Percentiles rank a stretch among this genome's conserved stretches.
Conservation (phyloP, 179 eudicot genomes). For the Gypsophila paniculata region DNA sequence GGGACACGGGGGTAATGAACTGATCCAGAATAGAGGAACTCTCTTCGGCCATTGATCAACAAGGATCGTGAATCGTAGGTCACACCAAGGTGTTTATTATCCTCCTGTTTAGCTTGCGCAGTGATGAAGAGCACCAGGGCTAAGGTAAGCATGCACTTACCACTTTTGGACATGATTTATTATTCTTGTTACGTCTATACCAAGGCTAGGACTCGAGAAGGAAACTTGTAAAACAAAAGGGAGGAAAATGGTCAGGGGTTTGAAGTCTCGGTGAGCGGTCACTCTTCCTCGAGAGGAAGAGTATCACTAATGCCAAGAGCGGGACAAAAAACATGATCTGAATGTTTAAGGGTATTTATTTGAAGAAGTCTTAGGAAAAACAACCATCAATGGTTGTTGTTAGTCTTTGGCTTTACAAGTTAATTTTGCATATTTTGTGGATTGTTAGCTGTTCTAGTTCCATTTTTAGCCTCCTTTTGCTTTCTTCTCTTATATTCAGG, state of each 20-base stretch:
- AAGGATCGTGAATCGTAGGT: conserved; percentile 62
- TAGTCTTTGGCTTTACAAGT: background rate
- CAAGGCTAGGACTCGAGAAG: background rate
- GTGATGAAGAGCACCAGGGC: conserved; percentile 22
- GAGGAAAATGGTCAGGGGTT: conserved; percentile 3
- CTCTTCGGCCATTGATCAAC: conserved; percentile 53
- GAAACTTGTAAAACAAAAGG: background rate
- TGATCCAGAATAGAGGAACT: conserved; percentile 65
- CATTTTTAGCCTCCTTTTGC: background rate
- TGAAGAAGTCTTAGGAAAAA: background rate
- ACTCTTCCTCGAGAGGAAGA: conserved; percentile 18
- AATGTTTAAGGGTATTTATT: conserved; percentile 1
- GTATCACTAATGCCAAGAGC: background rate
- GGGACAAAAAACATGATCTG: conserved; percentile 4
- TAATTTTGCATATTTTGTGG: background rate
- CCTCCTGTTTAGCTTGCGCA: conserved; percentile 17
- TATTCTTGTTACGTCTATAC: background rate
- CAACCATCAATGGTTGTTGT: conserved; percentile 8
- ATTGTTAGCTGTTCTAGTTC: background rate
- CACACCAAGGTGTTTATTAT: conserved; percentile 23
- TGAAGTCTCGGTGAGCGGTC: conserved; percentile 6
- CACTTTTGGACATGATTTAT: conserved; percentile 17
- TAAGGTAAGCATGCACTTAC: conserved; percentile 13
- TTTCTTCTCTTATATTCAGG: background rate
- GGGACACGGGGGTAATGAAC: conserved; percentile 79